Evolutionary conservation across 2,329 filamentous ascomycete genomes (phyloP), one percentile per base, ranked within the genome.

Genomic region (Fusarium foetens): DNA sequence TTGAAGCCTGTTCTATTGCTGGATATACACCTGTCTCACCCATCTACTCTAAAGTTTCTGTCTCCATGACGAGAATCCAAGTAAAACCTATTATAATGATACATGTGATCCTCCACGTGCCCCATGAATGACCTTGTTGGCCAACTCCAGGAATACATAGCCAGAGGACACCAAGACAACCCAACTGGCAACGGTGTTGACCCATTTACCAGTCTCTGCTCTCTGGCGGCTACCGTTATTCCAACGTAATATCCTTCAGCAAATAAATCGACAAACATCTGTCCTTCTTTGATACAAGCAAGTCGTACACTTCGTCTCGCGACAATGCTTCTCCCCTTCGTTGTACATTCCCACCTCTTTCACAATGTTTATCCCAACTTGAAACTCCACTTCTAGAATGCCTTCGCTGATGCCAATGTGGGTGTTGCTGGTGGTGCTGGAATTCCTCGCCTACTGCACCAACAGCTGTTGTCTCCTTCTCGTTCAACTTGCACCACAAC

Each of bases 401-500:
- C 73, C 77, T 82, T 82, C 31, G 73, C 42, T 42, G 76, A 74
- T 69, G 72, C 58, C 48, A 82, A 73, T 42, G 80, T 73, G 38
- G 81, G 78, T 61, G 79, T 75, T 43, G 77, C 71, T 49, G 76
- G 65, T 58, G 73, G 63, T 25, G 75, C 74, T 27, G 76, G 63
- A 21, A 76, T 72, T 48, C 81, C 78, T 53, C 77, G 78, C 39
- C 80, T 76, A 21, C 71, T 75, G 72, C 90, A 91, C 89, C 90
- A 91, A 74, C 89, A 91, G 25, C 83, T 85, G 43, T 80, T 78
- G 63, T 97, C 94, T 1, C 93, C 93, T 77, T 97, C 94, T 51
- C 92, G 86, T 81, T 98, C 95, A 3, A 97, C 93, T 81, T 98
- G 95, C 9, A 98, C 88, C 31, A 97, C 90, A 17, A 94, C 89